phyloP scores from a whole-genome alignment of 169 alveolate species.

The Cryptosporidium tyzzeri region DNA sequence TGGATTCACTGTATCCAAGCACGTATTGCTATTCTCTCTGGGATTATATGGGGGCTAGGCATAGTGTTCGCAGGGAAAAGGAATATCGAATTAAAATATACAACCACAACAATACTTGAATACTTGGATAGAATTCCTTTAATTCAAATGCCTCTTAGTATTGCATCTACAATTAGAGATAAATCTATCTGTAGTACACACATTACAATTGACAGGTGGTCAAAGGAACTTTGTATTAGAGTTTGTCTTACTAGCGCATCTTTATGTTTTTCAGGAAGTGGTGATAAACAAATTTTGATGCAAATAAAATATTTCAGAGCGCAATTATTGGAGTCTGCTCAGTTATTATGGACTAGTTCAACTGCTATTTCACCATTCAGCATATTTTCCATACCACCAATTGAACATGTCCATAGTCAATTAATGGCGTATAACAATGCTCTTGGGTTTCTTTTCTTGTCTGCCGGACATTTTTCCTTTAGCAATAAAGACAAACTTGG shows the following conservation, averaged over 20 bases:
- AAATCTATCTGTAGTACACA: slow-evolving; percentile 38
- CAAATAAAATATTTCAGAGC: slow-evolving; percentile 54
- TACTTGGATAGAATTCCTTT: slow-evolving; percentile 55
- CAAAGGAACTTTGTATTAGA: slow-evolving; percentile 59
- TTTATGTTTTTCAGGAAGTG: slow-evolving; percentile 59
- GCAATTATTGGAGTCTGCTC: slow-evolving; percentile 46
- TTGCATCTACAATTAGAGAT: slow-evolving; percentile 67
- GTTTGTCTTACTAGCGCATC: slow-evolving; percentile 45
- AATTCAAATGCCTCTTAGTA: slow-evolving; percentile 52
- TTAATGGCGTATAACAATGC: slow-evolving; percentile 73
- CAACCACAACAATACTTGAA: slow-evolving; percentile 4
- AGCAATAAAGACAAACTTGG: slow-evolving; percentile 16
- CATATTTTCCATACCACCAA: slow-evolving; percentile 63
- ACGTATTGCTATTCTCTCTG: slow-evolving; percentile 56
- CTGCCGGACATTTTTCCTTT: slow-evolving; percentile 58
- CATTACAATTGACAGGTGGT: slow-evolving; percentile 63
- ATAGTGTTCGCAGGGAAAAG: slow-evolving; percentile 67
- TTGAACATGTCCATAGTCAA: slow-evolving; percentile 70
- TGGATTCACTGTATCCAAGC: slow-evolving; percentile 74
- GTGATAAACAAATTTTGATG: slow-evolving; percentile 38
- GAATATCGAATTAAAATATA: not conserved
- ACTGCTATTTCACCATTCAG: slow-evolving; percentile 72
- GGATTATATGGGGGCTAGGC: slow-evolving; percentile 69
- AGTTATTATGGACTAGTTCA: slow-evolving; percentile 69
- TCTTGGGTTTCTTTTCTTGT: slow-evolving; percentile 67